Evolutionary conservation across 192 early-diverging fungal species (phyloP).

Genomic region (Backusella westeae): DNA sequence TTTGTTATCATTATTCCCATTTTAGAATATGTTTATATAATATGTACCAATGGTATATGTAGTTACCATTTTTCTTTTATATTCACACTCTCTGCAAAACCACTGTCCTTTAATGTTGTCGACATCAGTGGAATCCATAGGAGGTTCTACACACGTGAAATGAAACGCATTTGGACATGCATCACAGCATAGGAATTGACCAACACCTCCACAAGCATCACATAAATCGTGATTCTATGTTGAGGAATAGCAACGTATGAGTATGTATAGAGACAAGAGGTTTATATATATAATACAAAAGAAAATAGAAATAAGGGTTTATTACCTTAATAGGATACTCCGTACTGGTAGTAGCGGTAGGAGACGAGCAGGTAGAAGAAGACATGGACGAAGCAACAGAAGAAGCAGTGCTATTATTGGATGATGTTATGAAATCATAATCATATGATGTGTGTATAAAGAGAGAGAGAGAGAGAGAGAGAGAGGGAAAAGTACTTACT

Average conservation of each 20-base stretch:
- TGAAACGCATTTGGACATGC: conserved; percentile 46
- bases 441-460: background rate
- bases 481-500: background rate
- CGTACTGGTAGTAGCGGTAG: background rate
- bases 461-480: background rate
- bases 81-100: conserved; percentile 40
- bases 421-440: background rate
- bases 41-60: background rate
- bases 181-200: conserved; percentile 43
- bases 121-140: conserved; percentile 36
- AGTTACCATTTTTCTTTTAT: conserved; percentile 9
- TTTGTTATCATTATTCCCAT: background rate
- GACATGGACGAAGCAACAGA: background rate
- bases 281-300: background rate
- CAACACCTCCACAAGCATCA: conserved; percentile 34
- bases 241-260: background rate
- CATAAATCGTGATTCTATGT: conserved; percentile 42
- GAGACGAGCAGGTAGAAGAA: conserved; percentile 10
- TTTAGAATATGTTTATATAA: background rate
- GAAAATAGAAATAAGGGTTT: background rate
- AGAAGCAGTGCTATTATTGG: background rate
- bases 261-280: background rate
- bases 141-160: conserved; percentile 43
- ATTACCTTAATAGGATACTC: conserved; percentile 5
- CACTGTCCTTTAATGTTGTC: conserved; percentile 34